Evolutionary conservation across 441 rosid genomes (phyloP).

Genomic region (Adansonia rubrostipa): DNA sequence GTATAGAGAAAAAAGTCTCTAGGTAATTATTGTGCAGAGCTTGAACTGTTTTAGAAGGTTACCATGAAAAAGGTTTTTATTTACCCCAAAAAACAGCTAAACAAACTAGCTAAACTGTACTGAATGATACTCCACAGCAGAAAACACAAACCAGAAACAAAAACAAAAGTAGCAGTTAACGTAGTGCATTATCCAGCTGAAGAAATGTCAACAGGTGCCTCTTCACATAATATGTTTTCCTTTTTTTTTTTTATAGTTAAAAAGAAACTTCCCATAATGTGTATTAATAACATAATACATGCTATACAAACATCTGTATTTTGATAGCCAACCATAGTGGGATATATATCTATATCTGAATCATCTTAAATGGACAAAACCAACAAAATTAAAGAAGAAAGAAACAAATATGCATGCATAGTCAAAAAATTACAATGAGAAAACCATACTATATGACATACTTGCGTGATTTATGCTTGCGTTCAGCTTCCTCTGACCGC

Average conservation of each 20-base stretch:
- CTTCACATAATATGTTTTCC: neutral
- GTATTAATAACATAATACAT: neutral
- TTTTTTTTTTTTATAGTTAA: no score
- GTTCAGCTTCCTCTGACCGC: constrained; percentile 96
- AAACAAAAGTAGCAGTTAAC: neutral
- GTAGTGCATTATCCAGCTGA: neutral
- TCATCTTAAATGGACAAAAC: constrained; percentile 8
- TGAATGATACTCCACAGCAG: neutral
- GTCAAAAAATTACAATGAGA: neutral
- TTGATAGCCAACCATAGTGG: neutral
- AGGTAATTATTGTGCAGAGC: neutral
- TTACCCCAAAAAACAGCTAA: constrained; percentile 4
- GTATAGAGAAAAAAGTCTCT: neutral
- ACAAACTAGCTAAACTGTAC: neutral
- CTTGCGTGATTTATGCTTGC: constrained; percentile 87
- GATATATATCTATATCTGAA: neutral
- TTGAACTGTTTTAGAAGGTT: constrained; percentile 4
- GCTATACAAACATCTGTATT: neutral
- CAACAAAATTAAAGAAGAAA: neutral
- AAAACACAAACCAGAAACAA: constrained; percentile 3
- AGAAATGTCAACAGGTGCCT: neutral
- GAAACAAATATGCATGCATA: constrained; percentile 10
- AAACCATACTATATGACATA: constrained; percentile 40
- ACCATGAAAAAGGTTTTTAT: neutral
- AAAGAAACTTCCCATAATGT: neutral